A percentile compares a stretch with the other conserved stretches of the same genome.
These are phyloP conservation scores for Cyclanthera cordifolia DNA, from an alignment of 306 rosid genomes.

Conservation along the genomic window DNA sequence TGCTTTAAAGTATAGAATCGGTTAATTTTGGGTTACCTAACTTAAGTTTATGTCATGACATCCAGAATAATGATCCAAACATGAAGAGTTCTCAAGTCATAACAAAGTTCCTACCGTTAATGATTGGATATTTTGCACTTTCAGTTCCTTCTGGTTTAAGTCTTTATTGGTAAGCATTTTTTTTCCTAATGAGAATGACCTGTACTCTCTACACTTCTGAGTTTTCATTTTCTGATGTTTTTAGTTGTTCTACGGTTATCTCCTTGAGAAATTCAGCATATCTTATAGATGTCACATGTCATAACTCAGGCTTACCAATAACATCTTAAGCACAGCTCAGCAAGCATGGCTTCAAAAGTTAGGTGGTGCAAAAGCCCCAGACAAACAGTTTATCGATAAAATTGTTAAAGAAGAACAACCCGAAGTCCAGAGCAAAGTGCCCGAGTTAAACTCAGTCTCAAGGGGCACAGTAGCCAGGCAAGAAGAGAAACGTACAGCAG, in stretches of 20 bases:
- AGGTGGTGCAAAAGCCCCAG: slow-evolving; percentile 67
- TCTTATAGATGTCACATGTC: slow-evolving; percentile 17
- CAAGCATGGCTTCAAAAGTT: slow-evolving; percentile 95
- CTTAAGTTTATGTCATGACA: neutral
- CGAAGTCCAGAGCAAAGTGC: slow-evolving; percentile 33
- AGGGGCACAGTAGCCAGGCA: slow-evolving; percentile 24
- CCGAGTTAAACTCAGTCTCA: slow-evolving; percentile 26
- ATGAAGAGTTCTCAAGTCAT: slow-evolving; percentile 77
- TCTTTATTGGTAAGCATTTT: slow-evolving; percentile 75
- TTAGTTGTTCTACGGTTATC: neutral
- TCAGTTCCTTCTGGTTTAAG: slow-evolving; percentile 99
- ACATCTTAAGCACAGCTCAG: slow-evolving; percentile 84
- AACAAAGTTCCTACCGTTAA: slow-evolving; percentile 73
- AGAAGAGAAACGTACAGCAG: slow-evolving; percentile 36
- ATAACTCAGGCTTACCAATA: slow-evolving; percentile 72
- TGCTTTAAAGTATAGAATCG: neutral
- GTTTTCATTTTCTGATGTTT: neutral
- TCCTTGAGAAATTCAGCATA: neutral
- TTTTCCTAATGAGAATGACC: slow-evolving; percentile 6
- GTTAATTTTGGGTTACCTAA: neutral
- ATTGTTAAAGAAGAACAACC: slow-evolving; percentile 29
- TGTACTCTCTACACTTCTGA: neutral
- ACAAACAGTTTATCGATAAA: slow-evolving; percentile 32
- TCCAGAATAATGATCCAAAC: slow-evolving; percentile 75
- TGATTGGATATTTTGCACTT: slow-evolving; percentile 93